These are phyloP conservation scores for Eleusine coracana DNA, from an alignment of 176 grass and related monocot genomes.

Conservation along the genomic window DNA sequence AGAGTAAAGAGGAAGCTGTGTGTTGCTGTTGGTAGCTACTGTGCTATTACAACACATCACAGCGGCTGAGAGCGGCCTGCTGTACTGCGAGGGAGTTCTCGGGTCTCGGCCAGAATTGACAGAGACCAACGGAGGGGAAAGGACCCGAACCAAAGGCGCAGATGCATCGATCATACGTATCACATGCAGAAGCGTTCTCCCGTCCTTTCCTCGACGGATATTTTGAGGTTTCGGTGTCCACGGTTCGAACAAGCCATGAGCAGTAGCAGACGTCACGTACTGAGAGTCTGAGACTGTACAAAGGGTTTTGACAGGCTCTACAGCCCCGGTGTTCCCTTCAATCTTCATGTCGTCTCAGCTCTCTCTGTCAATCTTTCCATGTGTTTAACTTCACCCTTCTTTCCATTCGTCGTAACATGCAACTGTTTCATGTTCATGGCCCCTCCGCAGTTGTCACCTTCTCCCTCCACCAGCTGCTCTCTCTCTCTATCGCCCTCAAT, in stretches of 20 bases:
- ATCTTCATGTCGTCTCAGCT: background rate
- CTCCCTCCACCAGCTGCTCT: background rate
- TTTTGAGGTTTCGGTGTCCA: background rate
- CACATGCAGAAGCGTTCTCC: slow-evolving; percentile 33
- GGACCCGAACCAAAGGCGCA: slow-evolving; percentile 25
- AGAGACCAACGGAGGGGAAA: background rate
- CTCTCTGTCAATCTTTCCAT: slow-evolving; percentile 20
- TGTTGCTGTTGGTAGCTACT: slow-evolving; percentile 19
- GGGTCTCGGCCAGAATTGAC: slow-evolving; percentile 10
- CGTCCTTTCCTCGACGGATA: background rate
- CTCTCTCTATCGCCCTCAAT: background rate
- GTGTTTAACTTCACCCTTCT: slow-evolving; percentile 20
- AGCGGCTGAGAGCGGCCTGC: background rate
- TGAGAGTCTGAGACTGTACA: slow-evolving; percentile 19
- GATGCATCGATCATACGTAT: slow-evolving; percentile 25
- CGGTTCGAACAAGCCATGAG: slow-evolving; percentile 11
- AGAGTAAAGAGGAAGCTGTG: slow-evolving; percentile 55
- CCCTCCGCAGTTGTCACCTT: background rate
- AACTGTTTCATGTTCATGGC: slow-evolving; percentile 3
- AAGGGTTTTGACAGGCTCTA: slow-evolving; percentile 40
- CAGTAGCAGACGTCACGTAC: slow-evolving; percentile 35
- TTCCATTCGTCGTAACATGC: slow-evolving; percentile 45
- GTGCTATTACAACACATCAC: background rate
- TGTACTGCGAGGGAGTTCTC: slow-evolving; percentile 13
- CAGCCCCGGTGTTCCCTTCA: slow-evolving; percentile 29